phyloP scores from a whole-genome alignment of 805 yeast genomes.

The Ogataea allantospora region DNA sequence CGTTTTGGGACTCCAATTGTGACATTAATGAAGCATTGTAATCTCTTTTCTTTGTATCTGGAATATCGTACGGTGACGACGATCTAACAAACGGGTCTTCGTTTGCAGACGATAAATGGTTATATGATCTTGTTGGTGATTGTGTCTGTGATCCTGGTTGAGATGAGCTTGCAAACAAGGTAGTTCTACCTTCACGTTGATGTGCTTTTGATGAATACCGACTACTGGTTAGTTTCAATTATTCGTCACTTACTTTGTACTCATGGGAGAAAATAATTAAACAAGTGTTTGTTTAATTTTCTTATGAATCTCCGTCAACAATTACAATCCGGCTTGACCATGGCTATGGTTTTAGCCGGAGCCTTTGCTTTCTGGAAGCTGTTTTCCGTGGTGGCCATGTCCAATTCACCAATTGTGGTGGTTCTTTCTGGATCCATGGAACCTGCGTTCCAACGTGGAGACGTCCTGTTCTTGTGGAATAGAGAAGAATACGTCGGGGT shows the following conservation, averaged over 20 bases:
- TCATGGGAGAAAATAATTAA: constrained; percentile 15
- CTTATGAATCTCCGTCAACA: constrained; percentile 32
- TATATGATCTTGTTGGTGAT: constrained; percentile 13
- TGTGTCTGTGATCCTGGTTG: constrained; percentile 18
- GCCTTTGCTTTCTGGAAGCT: constrained; percentile 93
- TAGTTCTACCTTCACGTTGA: constrained; percentile 31
- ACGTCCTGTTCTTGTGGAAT: constrained; percentile 88
- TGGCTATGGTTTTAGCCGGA: constrained; percentile 78
- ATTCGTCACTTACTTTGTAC: constrained; percentile 20
- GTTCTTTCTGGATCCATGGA: constrained; percentile 99
- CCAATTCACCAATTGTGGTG: constrained; percentile 93
- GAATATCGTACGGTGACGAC: constrained; percentile 43
- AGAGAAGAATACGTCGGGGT: constrained; percentile 63
- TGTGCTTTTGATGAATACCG: constrained; percentile 33
- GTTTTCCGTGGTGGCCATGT: constrained; percentile 68
- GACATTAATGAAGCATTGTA: constrained; percentile 53
- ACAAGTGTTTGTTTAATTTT: too few relatives aligned
- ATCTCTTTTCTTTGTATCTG: constrained; percentile 31
- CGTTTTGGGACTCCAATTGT: constrained; percentile 65
- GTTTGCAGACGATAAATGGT: constrained; percentile 8
- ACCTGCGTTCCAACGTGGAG: constrained; percentile 99
- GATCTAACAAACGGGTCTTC: constrained; percentile 25
- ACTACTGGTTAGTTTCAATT: constrained; percentile 18
- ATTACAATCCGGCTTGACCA: constrained; percentile 50
- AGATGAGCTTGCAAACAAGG: constrained; percentile 24